Base-by-base conservation (phyloP, 495 filamentous ascomycete species). In the Recurvomyces mirabilis region DNA sequence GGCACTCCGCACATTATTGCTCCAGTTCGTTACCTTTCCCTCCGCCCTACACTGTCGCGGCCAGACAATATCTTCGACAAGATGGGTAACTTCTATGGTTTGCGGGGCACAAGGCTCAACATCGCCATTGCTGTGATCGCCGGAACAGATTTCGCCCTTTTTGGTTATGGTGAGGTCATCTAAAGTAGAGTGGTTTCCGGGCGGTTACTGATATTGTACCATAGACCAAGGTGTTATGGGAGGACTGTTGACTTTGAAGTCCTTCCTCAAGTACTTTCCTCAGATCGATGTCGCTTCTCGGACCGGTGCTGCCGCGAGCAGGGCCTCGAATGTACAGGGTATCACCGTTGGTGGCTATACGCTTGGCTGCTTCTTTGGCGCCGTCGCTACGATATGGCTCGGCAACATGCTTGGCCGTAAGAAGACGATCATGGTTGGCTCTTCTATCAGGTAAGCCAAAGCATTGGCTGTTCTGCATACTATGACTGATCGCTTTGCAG, bases 341-440 rank as follows among this genome's bases (percentile, higher is more conserved):
- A 58, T 82, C 35, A 66, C 75, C 0, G 70, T 79, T 26, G 75
- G 77, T 19, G 68, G 72, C 5, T 87, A 87, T 64, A 82, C 83
- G 46, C 52, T 86, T 10, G 81, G 83, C 13, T 87, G 81, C 59
- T 84, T 87, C 60, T 54, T 77, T 39, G 81, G 83, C 14, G 75
- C 82, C 4, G 66, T 85, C 39, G 55, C 77, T 36, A 76, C 72
- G 9, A 80, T 87, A 47, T 82, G 77, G 56, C 69, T 86, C 41
- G 81, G 83, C 38, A 77, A 87, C 51, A 64, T 68, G 2, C 75
- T 86, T 13, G 83, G 82, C 15, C 74, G 83, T 11, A 75, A 74
- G 52, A 71, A 69, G 51, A 82, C 81, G 17, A 84, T 86, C 53
- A 79, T 87, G 44, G 43, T 77, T 13, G 81, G 84, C 20, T 25